Conservation (phyloP, 192 early-diverging fungal genomes). For the Dissophora globulifera region DNA sequence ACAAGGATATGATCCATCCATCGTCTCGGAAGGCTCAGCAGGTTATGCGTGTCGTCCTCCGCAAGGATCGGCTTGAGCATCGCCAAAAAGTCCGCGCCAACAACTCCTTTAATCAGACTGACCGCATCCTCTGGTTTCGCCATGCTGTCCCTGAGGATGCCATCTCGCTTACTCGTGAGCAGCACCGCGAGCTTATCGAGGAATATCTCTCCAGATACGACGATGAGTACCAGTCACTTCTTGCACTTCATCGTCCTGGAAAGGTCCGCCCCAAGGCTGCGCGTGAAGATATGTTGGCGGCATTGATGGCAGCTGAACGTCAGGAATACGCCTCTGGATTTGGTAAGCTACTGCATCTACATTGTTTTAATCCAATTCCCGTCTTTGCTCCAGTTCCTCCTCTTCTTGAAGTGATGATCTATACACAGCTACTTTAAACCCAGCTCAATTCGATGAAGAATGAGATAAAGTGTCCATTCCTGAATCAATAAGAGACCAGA, state of each 20-base stretch:
- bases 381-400: background rate
- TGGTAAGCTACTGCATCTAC: constrained; percentile 44
- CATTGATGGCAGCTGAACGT: constrained; percentile 56
- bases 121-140: constrained; percentile 65
- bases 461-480: constrained; percentile 35
- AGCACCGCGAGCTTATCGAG: constrained; percentile 29
- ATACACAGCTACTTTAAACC: constrained; percentile 52
- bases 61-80: constrained; percentile 61
- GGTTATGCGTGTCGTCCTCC: constrained; percentile 58
- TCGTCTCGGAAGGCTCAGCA: constrained; percentile 67
- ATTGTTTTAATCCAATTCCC: background rate
- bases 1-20: constrained; percentile 64
- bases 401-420: constrained; percentile 34
- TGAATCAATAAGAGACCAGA: constrained; percentile 7
- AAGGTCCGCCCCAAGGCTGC: constrained; percentile 60
- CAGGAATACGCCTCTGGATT: constrained; percentile 64
- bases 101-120: constrained; percentile 41
- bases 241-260: constrained; percentile 49
- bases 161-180: constrained; percentile 15
- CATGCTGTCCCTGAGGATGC: constrained; percentile 61
- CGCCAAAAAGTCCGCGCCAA: constrained; percentile 42
- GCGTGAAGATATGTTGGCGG: constrained; percentile 54
- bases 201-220: constrained; percentile 62
- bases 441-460: constrained; percentile 24
- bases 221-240: constrained; percentile 57